phyloP scores from a whole-genome alignment of 306 rosid genomes.

The Boehmeria nivea region DNA sequence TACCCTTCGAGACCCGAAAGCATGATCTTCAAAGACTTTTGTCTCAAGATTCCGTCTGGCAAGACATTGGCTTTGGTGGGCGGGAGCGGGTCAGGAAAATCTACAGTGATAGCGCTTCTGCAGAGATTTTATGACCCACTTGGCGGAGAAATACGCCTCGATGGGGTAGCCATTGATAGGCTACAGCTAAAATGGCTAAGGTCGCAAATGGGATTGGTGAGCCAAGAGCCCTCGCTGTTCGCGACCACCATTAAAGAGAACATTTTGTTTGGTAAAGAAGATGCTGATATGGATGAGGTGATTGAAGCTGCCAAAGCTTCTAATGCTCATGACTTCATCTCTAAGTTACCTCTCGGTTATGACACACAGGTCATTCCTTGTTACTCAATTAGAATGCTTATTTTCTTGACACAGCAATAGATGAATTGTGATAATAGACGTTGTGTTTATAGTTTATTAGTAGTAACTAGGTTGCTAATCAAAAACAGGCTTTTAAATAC shows the following conservation, averaged over 20 bases:
- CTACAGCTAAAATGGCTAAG: slow-evolving; percentile 79
- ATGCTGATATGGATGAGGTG: slow-evolving; percentile 53
- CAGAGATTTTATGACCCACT: slow-evolving; percentile 85
- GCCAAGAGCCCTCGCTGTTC: slow-evolving; percentile 89
- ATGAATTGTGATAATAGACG: no score
- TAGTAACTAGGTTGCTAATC: no score
- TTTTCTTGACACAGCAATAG: no score
- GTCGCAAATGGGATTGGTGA: slow-evolving; percentile 85
- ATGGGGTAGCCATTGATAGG: slow-evolving; percentile 54
- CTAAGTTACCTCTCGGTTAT: slow-evolving; percentile 59
- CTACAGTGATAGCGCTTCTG: slow-evolving; percentile 35
- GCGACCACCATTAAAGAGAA: slow-evolving; percentile 78
- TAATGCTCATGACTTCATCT: slow-evolving; percentile 78
- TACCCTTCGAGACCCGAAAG: slow-evolving; percentile 22
- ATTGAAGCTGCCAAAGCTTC: slow-evolving; percentile 71
- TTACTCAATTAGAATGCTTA: no score
- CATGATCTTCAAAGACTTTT: slow-evolving; percentile 7
- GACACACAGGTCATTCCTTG: slow-evolving; percentile 63
- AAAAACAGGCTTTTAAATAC: no score
- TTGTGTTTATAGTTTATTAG: no score
- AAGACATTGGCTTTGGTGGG: slow-evolving; percentile 15
- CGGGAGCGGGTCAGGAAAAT: slow-evolving; percentile 13
- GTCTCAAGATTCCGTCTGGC: slow-evolving; percentile 1
- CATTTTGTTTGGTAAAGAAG: slow-evolving; percentile 79
- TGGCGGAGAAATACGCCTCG: slow-evolving; percentile 57